A percentile compares a stretch with the other conserved stretches of the same genome.
These are phyloP conservation scores for Edaphochlamys debaryana DNA, from an alignment of 139 green algal species.

Conservation along the genomic window DNA sequence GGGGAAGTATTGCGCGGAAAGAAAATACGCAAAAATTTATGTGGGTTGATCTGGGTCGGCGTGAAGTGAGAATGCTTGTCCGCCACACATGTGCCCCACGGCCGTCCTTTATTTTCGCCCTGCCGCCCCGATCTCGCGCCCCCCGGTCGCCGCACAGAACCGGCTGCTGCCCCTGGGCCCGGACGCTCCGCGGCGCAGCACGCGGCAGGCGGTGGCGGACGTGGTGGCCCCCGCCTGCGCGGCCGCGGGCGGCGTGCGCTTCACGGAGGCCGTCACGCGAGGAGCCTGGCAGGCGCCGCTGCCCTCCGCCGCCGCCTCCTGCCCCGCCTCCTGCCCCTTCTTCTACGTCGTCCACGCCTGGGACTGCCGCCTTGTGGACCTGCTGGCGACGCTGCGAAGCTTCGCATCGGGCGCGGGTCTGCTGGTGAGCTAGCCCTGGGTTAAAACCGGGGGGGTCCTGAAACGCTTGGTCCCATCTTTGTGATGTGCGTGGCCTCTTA, in stretches of 20 bases:
- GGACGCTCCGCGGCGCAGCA: neutral
- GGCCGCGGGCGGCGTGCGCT: neutral
- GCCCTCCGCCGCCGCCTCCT: neutral
- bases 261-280: neutral
- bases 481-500: too few relatives aligned
- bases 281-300: neutral
- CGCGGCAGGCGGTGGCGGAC: neutral
- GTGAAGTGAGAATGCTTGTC: too few relatives aligned
- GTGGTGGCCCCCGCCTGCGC: neutral
- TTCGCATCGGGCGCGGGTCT: neutral
- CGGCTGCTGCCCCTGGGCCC: too few relatives aligned
- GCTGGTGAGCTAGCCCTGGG: neutral
- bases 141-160: too few relatives aligned
- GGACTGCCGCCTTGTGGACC: neutral
- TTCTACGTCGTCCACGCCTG: neutral
- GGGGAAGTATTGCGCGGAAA: too few relatives aligned
- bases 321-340: neutral
- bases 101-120: too few relatives aligned
- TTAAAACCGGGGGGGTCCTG: neutral
- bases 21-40: too few relatives aligned
- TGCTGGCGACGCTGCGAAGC: neutral
- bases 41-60: too few relatives aligned
- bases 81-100: too few relatives aligned
- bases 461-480: too few relatives aligned
- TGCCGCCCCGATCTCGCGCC: too few relatives aligned